Percentiles rank a stretch among this genome's conserved stretches.
Evolutionary conservation across 78 protist species (phyloP).

Genomic region (Mantamonas sphyraenae): DNA sequence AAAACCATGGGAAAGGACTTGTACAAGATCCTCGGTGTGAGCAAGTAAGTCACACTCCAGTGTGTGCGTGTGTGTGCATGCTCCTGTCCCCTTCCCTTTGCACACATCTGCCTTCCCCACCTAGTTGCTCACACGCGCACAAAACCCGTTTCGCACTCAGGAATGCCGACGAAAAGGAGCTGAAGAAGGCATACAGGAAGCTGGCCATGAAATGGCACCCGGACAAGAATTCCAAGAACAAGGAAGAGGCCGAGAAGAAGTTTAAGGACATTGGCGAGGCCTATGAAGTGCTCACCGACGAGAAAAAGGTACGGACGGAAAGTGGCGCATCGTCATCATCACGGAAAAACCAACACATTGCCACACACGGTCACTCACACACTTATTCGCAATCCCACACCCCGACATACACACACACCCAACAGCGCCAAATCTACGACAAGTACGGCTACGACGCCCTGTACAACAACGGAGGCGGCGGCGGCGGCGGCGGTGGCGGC

Average conservation of each 20-base stretch:
- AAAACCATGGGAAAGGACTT: conserved; percentile 1
- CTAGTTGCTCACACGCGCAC: background rate
- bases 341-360: too few species aligned
- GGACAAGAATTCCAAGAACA: conserved; percentile 25
- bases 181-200: conserved; percentile 44
- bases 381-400: too few species aligned
- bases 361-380: too few species aligned
- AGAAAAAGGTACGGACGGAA: too few species aligned
- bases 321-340: too few species aligned
- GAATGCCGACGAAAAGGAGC: background rate
- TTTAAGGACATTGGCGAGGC: conserved; percentile 30
- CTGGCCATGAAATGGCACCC: conserved; percentile 46
- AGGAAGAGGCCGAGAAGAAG: conserved; percentile 9
- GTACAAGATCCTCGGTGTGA: background rate
- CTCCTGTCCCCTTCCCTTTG: background rate
- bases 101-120: background rate
- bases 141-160: too few species aligned
- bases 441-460: conserved; percentile 29
- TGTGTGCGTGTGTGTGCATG: background rate
- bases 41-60: background rate
- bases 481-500: conserved; percentile 22
- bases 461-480: conserved; percentile 7
- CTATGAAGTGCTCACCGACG: conserved; percentile 31
- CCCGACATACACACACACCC: too few species aligned
- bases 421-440: conserved; percentile 21